These are phyloP conservation scores for Xylariaceae sp. DNA, from an alignment of 2,329 filamentous ascomycete species.

Conservation along the genomic window DNA sequence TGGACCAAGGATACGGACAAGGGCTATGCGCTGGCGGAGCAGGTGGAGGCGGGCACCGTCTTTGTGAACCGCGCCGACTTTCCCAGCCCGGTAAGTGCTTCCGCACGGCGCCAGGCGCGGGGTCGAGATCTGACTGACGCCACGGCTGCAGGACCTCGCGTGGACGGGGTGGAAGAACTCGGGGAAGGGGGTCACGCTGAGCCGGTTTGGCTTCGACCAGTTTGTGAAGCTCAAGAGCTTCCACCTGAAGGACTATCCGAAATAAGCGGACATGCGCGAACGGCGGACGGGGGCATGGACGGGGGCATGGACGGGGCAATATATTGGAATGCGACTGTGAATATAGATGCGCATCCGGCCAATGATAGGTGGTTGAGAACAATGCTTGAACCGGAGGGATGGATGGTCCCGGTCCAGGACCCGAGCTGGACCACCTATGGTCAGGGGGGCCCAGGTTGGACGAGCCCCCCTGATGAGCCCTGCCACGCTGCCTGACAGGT, in stretches of 20 bases:
- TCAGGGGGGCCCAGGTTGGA: no score
- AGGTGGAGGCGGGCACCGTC: constrained; percentile 86
- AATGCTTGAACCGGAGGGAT: no score
- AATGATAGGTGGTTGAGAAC: no score
- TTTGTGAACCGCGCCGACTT: constrained; percentile 95
- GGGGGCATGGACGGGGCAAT: no score
- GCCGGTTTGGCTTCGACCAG: constrained; percentile 86
- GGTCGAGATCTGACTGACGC: neutral
- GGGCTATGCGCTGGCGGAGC: constrained; percentile 68
- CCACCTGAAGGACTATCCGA: constrained; percentile 77
- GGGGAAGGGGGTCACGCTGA: constrained; percentile 83
- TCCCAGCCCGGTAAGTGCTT: constrained; percentile 70
- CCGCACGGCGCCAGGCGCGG: neutral
- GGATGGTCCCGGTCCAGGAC: no score
- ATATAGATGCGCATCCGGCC: no score
- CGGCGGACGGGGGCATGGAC: no score
- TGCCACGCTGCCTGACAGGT: no score
- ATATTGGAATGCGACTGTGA: no score
- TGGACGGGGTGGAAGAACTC: constrained; percentile 99
- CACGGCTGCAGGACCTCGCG: constrained; percentile 64
- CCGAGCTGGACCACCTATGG: no score
- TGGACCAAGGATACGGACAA: constrained; percentile 83
- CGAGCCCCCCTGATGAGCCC: no score
- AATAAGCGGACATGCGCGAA: no score
- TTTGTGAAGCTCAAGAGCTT: constrained; percentile 96